Percentiles rank a stretch among this genome's conserved stretches.
Evolutionary conservation across 2,329 filamentous ascomycete species (phyloP).

Genomic region (Didymella pinodella): DNA sequence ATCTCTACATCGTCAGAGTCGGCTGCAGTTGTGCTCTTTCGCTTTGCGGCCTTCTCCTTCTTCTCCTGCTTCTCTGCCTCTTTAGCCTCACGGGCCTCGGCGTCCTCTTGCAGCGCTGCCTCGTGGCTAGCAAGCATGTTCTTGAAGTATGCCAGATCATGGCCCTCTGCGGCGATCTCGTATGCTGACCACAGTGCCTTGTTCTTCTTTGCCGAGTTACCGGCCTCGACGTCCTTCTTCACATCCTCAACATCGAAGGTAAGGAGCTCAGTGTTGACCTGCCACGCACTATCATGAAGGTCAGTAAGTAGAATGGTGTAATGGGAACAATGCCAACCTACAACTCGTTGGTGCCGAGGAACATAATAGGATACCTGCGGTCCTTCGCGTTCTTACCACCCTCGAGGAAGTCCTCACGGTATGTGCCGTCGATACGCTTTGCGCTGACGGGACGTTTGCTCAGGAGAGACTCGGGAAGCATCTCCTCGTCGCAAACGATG

Average conservation of each 20-base stretch:
- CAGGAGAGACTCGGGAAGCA: constrained; percentile 82
- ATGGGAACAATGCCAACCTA: constrained; percentile 64
- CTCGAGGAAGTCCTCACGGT: constrained; percentile 85
- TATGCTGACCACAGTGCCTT: constrained; percentile 84
- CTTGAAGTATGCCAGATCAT: constrained; percentile 85
- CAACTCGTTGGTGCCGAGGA: constrained; percentile 95
- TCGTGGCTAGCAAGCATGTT: constrained; percentile 71
- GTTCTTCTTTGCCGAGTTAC: constrained; percentile 84
- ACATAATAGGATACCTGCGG: constrained; percentile 94
- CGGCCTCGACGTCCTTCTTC: constrained; percentile 71
- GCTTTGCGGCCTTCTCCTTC: constrained; percentile 62
- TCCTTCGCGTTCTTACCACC: constrained; percentile 86
- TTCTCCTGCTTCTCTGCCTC: constrained; percentile 68
- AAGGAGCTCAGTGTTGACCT: constrained; percentile 81
- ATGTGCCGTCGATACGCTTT: constrained; percentile 80
- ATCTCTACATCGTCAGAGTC: constrained; percentile 51
- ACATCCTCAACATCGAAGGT: constrained; percentile 79
- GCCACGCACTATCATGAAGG: constrained; percentile 75
- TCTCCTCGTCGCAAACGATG: constrained; percentile 91
- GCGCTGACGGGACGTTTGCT: constrained; percentile 85
- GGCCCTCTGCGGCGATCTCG: constrained; percentile 77
- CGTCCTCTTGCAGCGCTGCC: constrained; percentile 62
- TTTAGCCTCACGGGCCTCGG: constrained; percentile 71
- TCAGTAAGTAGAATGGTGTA: constrained; percentile 17
- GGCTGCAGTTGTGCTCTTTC: constrained; percentile 49